Base-by-base conservation (phyloP, 768 basidiomycete species). In the Trametes cingulata region DNA sequence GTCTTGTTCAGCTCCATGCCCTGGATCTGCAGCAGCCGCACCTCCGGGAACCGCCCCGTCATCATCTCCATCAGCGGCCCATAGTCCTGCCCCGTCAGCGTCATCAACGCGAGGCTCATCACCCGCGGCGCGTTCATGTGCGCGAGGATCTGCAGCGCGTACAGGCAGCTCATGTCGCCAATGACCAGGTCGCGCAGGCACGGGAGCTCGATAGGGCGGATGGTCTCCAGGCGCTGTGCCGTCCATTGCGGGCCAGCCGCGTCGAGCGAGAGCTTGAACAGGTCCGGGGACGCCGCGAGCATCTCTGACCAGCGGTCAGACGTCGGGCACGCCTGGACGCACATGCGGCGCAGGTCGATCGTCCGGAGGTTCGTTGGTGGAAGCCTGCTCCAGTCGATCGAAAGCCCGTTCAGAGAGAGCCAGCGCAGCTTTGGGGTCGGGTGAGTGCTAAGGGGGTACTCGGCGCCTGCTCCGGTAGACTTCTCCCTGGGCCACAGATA, bases 331-430 rank as follows among this genome's bases (percentile, higher is more conserved):
- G 79, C 72, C 5, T 82, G 73, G 19, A 84, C 71, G 17, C 85
- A 77, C 55, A 90, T 77, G 25, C 83, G 81, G 39, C 88, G 82
- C 52, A 91, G 73, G 64, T 90, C 88, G 55, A 91, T 76, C 10
- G 80, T 81, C 22, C 79, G 79, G n/a, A 91, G 80, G 64, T 87
- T 83, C 33, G 69, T 65, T 9, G 87, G 27, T 52, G 70, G 54
- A 8, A 84, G 77, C 17, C 69, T 70, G 14, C 73, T 65, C 84
- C 88, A 90, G 70, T 89, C 79, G 60, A 89, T 73, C 61, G 84
- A 77, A 27, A 90, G 72, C 3, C 86, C 86, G 55, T 84, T 82
- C 29, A 88, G 67, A 37, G 81, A 77, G 41, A 90, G 65, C 64
- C 82, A 78, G 27, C 73, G 72, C 10, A 91, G 73, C n/a, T 69